Evolutionary conservation across 352 stramenopile genomes (phyloP).

Genomic region (Phytophthora idaei): DNA sequence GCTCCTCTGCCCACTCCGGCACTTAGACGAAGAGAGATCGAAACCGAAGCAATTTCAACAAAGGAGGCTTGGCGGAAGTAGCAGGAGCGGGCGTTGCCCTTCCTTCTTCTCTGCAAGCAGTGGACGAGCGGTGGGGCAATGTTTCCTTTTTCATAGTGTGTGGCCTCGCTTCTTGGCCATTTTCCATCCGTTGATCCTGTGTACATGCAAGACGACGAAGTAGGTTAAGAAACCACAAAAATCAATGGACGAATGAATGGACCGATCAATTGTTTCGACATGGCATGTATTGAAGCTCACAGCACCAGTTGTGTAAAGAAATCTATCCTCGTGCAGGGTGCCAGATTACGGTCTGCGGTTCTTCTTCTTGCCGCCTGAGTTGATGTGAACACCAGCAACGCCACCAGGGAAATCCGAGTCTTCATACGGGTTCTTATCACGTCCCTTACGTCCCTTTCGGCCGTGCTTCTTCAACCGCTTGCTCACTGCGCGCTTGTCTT

Average conservation of each 20-base stretch:
- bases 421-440: constrained; percentile 98
- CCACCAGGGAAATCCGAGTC: constrained; percentile 76
- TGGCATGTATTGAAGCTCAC: constrained; percentile 1
- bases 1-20: constrained; percentile 27
- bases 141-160: constrained; percentile 46
- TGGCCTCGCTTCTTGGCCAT: constrained; percentile 20
- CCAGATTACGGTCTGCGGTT: constrained; percentile 48
- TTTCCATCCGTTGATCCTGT: constrained; percentile 29
- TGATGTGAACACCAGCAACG: constrained; percentile 63
- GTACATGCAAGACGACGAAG: constrained; percentile 37
- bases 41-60: constrained; percentile 31
- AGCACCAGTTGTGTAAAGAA: constrained; percentile 12
- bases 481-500: constrained; percentile 75
- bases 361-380: constrained; percentile 79
- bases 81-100: constrained; percentile 8
- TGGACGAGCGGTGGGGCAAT: constrained; percentile 22
- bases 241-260: constrained; percentile 43
- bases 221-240: constrained; percentile 42
- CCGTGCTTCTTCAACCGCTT: constrained; percentile 93
- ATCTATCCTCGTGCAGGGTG: constrained; percentile 15
- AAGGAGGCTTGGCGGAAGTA: constrained; percentile 27
- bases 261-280: constrained; percentile 16
- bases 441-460: constrained; percentile 96
- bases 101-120: constrained; percentile 26
- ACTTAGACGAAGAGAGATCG: constrained; percentile 43